phyloP scores from a whole-genome alignment of 2,329 filamentous ascomycete genomes.

The Colletotrichum tabaci region DNA sequence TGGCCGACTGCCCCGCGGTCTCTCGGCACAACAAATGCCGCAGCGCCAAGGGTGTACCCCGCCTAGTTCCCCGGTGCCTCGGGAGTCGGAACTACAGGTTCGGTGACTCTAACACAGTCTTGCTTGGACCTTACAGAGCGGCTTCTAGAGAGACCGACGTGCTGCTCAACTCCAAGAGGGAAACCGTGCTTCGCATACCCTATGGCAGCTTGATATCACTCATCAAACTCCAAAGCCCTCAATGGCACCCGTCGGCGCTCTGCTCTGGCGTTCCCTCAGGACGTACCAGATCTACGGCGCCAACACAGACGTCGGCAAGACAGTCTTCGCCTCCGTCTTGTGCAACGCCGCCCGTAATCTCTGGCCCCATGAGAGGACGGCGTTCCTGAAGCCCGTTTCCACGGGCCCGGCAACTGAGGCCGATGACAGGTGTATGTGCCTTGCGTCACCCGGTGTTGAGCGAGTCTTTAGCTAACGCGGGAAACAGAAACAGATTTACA shows the following conservation, averaged over 20 bases:
- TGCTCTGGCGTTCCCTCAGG: conserved; percentile 78
- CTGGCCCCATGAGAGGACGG: conserved; percentile 63
- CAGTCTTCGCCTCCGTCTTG: conserved; percentile 81
- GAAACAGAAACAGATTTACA: conserved; percentile 11
- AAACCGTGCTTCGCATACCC: neutral
- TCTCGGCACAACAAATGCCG: conserved; percentile 37
- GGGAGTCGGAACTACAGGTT: conserved; percentile 11
- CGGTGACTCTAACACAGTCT: neutral
- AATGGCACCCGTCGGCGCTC: conserved; percentile 68
- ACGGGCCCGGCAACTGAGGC: conserved; percentile 80
- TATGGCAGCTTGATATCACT: conserved; percentile 6
- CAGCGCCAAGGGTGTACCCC: conserved; percentile 26
- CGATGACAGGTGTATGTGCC: conserved; percentile 73
- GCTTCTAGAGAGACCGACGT: neutral
- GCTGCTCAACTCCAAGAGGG: neutral
- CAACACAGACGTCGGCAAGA: conserved; percentile 90
- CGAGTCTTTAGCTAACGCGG: neutral
- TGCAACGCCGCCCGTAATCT: conserved; percentile 71
- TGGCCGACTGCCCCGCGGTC: conserved; percentile 27
- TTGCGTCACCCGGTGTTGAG: neutral
- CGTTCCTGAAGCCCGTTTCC: conserved; percentile 86
- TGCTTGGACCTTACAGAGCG: no score
- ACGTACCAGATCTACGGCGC: conserved; percentile 85
- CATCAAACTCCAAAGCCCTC: neutral
- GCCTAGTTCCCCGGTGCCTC: conserved; percentile 8